Conservation (phyloP, 75 land plant species). For the Larix kaempferi region DNA sequence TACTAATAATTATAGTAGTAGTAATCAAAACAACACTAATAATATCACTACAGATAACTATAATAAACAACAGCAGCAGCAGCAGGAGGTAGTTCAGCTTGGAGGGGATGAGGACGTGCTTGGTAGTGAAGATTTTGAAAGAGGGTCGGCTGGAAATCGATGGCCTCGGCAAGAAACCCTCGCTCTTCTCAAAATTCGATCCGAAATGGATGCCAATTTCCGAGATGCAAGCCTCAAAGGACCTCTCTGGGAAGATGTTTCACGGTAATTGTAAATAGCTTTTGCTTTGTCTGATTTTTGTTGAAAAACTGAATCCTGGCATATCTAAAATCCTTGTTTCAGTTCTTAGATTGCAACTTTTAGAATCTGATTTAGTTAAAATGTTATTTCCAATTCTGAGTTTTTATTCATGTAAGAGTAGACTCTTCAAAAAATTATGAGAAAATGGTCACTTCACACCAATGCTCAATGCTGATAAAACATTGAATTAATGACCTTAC, state of each 20-base stretch:
- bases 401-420: neutral
- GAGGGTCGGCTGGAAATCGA: slow-evolving; percentile 17
- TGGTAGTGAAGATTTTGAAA: slow-evolving; percentile 8
- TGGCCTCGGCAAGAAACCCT: slow-evolving; percentile 26
- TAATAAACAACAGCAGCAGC: neutral
- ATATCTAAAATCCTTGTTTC: neutral
- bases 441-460: too few relatives aligned
- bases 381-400: neutral
- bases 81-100: neutral
- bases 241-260: slow-evolving; percentile 28
- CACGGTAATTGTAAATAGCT: slow-evolving; percentile 10
- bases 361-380: neutral
- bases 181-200: slow-evolving; percentile 21
- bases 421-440: neutral
- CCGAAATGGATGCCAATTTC: slow-evolving; percentile 24
- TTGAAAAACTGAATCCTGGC: neutral
- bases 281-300: neutral
- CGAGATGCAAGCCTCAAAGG: slow-evolving; percentile 25
- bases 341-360: neutral
- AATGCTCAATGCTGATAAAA: too few relatives aligned
- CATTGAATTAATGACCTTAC: too few relatives aligned
- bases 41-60: neutral
- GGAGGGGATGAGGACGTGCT: slow-evolving; percentile 8
- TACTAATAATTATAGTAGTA: neutral
- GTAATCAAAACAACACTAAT: neutral